Conservation (phyloP, 208 protist species). For the Herpetomonas samuelpessoai region DNA sequence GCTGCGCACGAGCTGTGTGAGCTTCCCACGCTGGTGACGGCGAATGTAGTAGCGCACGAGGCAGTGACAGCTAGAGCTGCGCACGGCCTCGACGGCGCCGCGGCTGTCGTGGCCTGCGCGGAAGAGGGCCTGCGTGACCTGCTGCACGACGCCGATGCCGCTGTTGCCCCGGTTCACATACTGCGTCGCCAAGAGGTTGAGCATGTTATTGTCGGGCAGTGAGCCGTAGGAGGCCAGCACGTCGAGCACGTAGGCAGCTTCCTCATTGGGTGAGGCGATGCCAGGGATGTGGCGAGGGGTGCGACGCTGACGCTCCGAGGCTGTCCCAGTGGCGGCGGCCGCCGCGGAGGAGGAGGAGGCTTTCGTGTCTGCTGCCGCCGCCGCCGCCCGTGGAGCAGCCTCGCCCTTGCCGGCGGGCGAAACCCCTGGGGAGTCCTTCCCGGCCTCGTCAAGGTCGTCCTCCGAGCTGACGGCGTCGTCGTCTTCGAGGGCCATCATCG, state of each 20-base stretch:
- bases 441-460: neutral
- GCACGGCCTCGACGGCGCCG: slow-evolving; percentile 35
- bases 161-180: slow-evolving; percentile 17
- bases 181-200: slow-evolving; percentile 32
- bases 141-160: slow-evolving; percentile 18
- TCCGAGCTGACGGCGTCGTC: neutral
- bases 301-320: slow-evolving; percentile 9
- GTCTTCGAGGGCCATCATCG: neutral
- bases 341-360: neutral
- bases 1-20: slow-evolving; percentile 35
- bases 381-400: too few species aligned
- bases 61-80: slow-evolving; percentile 32
- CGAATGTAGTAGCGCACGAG: slow-evolving; percentile 53
- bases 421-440: neutral
- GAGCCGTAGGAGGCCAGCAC: slow-evolving; percentile 51
- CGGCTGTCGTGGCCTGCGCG: slow-evolving; percentile 32
- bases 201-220: slow-evolving; percentile 47
- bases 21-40: slow-evolving; percentile 31
- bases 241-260: slow-evolving; percentile 58
- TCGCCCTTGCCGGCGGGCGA: neutral
- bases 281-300: slow-evolving; percentile 13
- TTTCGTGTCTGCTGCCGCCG: neutral
- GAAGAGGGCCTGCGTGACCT: slow-evolving; percentile 32
- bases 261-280: slow-evolving; percentile 42
- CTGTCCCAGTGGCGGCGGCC: neutral